Evolutionary conservation across 345 rosid species (phyloP).

Genomic region (Reutealis trisperma): DNA sequence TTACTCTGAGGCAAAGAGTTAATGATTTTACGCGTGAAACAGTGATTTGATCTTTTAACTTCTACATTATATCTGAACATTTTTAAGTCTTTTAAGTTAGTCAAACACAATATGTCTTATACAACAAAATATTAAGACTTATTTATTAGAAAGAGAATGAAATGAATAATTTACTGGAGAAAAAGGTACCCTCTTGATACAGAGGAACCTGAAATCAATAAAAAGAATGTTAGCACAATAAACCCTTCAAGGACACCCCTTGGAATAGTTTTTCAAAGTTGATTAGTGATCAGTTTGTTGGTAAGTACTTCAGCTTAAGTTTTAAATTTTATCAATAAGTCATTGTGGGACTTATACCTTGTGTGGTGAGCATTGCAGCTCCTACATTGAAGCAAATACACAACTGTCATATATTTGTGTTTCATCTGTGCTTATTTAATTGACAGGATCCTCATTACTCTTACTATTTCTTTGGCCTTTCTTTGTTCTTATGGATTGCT

Average conservation of each 20-base stretch:
- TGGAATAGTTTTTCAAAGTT: too few species aligned
- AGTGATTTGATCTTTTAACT: background rate
- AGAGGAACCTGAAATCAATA: too few species aligned
- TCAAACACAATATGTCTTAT: background rate
- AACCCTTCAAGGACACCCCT: too few species aligned
- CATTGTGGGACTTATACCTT: background rate
- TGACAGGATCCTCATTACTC: background rate
- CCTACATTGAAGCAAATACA: background rate
- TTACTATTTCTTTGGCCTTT: background rate
- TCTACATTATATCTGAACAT: too few species aligned
- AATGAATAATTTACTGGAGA: background rate
- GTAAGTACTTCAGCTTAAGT: too few species aligned
- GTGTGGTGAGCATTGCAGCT: background rate
- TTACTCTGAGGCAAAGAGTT: background rate
- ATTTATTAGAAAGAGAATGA: too few species aligned
- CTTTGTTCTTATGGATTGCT: background rate
- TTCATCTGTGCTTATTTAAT: background rate
- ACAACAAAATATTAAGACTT: background rate
- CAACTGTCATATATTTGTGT: background rate
- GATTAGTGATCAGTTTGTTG: too few species aligned
- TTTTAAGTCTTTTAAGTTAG: too few species aligned
- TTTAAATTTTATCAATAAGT: background rate
- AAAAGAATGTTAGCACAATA: too few species aligned
- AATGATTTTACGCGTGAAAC: background rate
- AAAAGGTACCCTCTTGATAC: too few species aligned